Evolutionary conservation across 345 rosid genomes (phyloP).

Genomic region (Syzygium aromaticum): DNA sequence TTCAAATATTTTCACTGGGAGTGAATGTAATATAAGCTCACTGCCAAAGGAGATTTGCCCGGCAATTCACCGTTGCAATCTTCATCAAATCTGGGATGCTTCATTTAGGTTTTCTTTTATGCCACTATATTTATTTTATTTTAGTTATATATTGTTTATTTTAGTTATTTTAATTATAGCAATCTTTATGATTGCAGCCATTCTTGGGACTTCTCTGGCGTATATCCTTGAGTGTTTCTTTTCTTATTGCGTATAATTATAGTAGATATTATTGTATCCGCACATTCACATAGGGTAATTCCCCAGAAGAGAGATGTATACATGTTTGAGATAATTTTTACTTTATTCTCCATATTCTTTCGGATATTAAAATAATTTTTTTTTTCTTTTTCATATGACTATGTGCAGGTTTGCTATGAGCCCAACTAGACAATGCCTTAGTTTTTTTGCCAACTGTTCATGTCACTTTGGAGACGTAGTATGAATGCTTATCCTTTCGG

Average conservation of each 20-base stretch:
- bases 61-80: constrained; percentile 17
- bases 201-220: too few species aligned
- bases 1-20: not conserved
- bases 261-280: not conserved
- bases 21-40: not conserved
- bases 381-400: not conserved
- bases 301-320: not conserved
- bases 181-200: too few species aligned
- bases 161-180: not conserved
- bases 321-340: not conserved
- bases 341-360: not conserved
- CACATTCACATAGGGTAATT: not conserved
- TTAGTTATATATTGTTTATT: not conserved
- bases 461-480: not conserved
- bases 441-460: not conserved
- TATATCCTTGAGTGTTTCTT: not conserved
- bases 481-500: not conserved
- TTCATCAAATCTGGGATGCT: not conserved
- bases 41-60: constrained; percentile 52
- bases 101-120: not conserved
- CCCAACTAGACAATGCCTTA: not conserved
- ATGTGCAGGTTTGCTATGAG: not conserved
- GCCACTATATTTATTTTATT: not conserved
- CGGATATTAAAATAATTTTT: too few species aligned
- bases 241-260: not conserved